A percentile compares a stretch with the other conserved stretches of the same genome.
These are phyloP conservation scores for Schwanniomyces vanrijiae DNA, from an alignment of 805 yeast genomes.

Conservation along the genomic window DNA sequence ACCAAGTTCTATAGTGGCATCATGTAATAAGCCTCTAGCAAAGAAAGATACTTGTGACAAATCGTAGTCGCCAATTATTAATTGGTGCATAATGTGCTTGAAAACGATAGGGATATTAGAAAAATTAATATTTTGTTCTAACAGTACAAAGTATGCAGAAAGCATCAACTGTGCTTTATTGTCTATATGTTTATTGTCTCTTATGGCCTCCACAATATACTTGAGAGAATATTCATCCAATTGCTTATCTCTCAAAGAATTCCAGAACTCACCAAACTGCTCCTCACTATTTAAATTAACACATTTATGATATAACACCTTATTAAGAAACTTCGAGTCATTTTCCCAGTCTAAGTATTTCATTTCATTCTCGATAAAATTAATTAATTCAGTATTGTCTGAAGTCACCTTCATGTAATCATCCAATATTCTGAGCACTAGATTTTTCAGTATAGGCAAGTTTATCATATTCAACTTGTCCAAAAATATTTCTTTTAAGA, in stretches of 20 bases:
- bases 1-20: conserved; percentile 10
- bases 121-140: not conserved
- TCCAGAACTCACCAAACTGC: conserved; percentile 2
- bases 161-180: conserved; percentile 4
- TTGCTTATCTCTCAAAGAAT: not conserved
- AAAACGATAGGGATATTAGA: conserved; percentile 5
- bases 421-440: conserved; percentile 29
- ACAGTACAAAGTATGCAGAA: conserved; percentile 3
- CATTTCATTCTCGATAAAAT: conserved; percentile 36
- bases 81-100: conserved; percentile 1
- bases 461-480: conserved; percentile 28
- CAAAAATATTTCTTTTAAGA: conserved; percentile 36
- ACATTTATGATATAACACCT: conserved; percentile 21
- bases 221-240: conserved; percentile 12
- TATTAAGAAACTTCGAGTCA: conserved; percentile 27
- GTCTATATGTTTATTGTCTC: conserved; percentile 5
- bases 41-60: conserved; percentile 6
- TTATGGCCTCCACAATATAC: conserved; percentile 16
- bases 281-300: not conserved
- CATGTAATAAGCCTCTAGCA: conserved; percentile 14
- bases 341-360: conserved; percentile 26
- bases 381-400: conserved; percentile 23
- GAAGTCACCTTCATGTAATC: conserved; percentile 34
- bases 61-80: not conserved
- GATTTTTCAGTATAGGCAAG: conserved; percentile 32